Percentiles rank a stretch among this genome's conserved stretches.
Evolutionary conservation across 805 yeast genomes (phyloP).

Genomic region (Ogataea salicorniae): DNA sequence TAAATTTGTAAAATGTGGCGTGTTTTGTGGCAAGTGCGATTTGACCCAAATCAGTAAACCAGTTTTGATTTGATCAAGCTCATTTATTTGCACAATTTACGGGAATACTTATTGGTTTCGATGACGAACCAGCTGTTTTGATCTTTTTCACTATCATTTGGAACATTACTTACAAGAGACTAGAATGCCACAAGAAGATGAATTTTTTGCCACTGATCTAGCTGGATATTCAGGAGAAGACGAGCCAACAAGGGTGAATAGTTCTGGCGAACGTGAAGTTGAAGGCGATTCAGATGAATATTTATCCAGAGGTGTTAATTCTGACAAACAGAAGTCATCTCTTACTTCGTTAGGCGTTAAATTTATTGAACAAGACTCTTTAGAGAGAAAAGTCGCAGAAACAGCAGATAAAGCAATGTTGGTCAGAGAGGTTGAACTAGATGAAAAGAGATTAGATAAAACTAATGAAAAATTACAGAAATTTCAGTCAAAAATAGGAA

Average conservation of each 20-base stretch:
- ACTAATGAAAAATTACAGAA: constrained; percentile 45
- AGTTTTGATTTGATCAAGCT: too few species aligned
- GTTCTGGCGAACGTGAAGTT: too few species aligned
- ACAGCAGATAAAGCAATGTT: constrained; percentile 61
- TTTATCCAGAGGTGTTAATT: not conserved
- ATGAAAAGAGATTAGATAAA: constrained; percentile 68
- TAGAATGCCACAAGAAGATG: not conserved
- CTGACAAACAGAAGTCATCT: not conserved
- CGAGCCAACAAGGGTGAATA: not conserved
- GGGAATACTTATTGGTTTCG: too few species aligned
- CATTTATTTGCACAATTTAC: too few species aligned
- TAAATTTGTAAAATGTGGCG: too few species aligned
- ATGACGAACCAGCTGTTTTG: too few species aligned
- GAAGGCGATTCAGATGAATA: not conserved
- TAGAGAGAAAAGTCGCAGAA: constrained; percentile 69
- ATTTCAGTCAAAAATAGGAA: constrained; percentile 37
- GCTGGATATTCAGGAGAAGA: not conserved
- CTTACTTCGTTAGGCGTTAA: constrained; percentile 44
- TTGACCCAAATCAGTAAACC: too few species aligned
- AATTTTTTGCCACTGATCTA: not conserved
- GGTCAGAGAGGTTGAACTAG: constrained; percentile 64
- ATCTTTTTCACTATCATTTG: too few species aligned
- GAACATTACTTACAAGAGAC: too few species aligned
- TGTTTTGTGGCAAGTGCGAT: too few species aligned
- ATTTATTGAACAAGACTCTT: constrained; percentile 70